A percentile compares a stretch with the other conserved stretches of the same genome.
Conservation (phyloP, 148 eudicot species). For the Selenicereus undatus region DNA sequence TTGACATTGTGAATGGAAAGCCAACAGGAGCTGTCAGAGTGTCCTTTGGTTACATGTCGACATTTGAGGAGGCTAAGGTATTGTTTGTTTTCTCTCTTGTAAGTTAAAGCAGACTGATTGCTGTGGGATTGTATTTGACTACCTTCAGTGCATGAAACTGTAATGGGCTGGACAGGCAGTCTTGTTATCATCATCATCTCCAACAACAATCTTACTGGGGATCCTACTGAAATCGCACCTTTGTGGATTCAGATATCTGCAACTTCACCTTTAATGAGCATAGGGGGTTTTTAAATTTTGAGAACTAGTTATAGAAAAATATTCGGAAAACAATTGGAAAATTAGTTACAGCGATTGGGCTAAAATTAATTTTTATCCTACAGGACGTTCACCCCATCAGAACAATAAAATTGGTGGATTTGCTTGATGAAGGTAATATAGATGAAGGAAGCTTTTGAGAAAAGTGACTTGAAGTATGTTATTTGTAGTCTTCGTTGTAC, state of each 20-base stretch:
- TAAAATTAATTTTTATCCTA: not conserved
- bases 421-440: not conserved
- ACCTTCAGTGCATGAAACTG: not conserved
- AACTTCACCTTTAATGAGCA: not conserved
- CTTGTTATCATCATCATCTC: not conserved
- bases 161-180: not conserved
- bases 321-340: not conserved
- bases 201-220: not conserved
- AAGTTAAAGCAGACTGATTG: not conserved
- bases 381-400: not conserved
- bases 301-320: not conserved
- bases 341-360: not conserved
- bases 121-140: conserved; percentile 7
- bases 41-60: conserved; percentile 96
- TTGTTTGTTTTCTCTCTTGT: not conserved
- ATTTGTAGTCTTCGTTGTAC: not conserved
- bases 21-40: conserved; percentile 98
- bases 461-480: not conserved
- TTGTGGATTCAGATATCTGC: not conserved
- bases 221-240: not conserved
- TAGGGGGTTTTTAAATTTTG: not conserved
- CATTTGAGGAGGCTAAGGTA: conserved; percentile 95
- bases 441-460: not conserved
- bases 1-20: conserved; percentile 77
- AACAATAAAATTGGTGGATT: not conserved